Evolutionary conservation across 495 filamentous ascomycete genomes (phyloP).

Genomic region (Aspergillus wentii): DNA sequence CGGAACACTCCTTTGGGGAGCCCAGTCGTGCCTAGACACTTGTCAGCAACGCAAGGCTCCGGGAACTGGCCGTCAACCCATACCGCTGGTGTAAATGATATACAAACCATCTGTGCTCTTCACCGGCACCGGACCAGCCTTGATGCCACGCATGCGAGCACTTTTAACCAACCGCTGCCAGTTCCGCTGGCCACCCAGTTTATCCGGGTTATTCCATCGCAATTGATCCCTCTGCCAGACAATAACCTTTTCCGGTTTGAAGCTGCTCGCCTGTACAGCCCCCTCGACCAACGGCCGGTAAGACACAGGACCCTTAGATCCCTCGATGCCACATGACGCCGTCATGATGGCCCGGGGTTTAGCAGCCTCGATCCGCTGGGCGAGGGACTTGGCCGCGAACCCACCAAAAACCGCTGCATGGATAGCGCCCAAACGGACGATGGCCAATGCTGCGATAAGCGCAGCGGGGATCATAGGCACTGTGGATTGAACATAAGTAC

Average conservation of each 20-base stretch:
- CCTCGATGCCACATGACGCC: slow-evolving; percentile 89
- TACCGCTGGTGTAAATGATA: slow-evolving; percentile 81
- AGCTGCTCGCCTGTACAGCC: slow-evolving; percentile 52
- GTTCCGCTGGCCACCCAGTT: slow-evolving; percentile 61
- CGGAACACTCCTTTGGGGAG: slow-evolving; percentile 84
- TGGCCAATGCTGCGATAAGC: slow-evolving; percentile 76
- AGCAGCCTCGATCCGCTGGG: slow-evolving; percentile 83
- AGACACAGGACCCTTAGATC: slow-evolving; percentile 64
- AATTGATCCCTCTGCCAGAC: slow-evolving; percentile 77
- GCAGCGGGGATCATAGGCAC: slow-evolving; percentile 97
- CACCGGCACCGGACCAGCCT: slow-evolving; percentile 68
- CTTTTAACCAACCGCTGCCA: slow-evolving; percentile 75
- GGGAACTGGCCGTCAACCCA: slow-evolving; percentile 5
- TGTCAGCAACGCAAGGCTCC: not conserved
- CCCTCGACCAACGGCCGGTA: slow-evolving; percentile 71
- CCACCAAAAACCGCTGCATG: slow-evolving; percentile 93
- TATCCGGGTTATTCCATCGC: slow-evolving; percentile 63
- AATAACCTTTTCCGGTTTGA: slow-evolving; percentile 63
- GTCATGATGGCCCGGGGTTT: slow-evolving; percentile 74
- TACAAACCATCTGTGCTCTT: slow-evolving; percentile 74
- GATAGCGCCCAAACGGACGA: slow-evolving; percentile 77
- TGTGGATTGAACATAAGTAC: slow-evolving; percentile 24
- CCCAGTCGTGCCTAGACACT: slow-evolving; percentile 66
- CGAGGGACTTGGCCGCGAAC: slow-evolving; percentile 74
- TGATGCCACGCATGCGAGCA: slow-evolving; percentile 57